These are phyloP conservation scores for Pseudopyricularia javanii DNA, from an alignment of 2,329 filamentous ascomycete species.

Conservation along the genomic window DNA sequence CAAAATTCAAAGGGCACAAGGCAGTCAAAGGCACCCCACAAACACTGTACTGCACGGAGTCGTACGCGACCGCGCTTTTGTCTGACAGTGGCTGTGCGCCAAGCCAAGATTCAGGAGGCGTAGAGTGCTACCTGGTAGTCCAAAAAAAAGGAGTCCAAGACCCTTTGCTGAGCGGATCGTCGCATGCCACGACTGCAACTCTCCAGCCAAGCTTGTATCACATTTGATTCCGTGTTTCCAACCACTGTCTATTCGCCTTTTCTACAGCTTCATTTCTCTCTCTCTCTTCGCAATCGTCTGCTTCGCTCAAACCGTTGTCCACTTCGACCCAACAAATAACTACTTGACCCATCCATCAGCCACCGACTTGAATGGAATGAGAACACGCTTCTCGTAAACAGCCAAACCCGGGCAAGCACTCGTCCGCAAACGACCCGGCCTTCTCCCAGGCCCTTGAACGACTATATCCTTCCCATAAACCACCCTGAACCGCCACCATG, in stretches of 20 bases:
- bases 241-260: slow-evolving; percentile 21
- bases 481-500: slow-evolving; percentile 30
- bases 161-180: not conserved
- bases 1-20: not conserved
- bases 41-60: not conserved
- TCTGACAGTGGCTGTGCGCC: not conserved
- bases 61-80: not conserved
- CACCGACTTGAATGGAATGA: not conserved
- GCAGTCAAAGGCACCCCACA: not conserved
- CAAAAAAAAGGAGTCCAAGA: not conserved
- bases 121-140: not conserved
- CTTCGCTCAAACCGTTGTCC: too few relatives aligned
- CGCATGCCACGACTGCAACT: not conserved
- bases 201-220: not conserved
- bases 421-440: not conserved
- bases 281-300: too few relatives aligned
- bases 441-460: not conserved
- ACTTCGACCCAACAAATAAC: too few relatives aligned
- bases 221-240: not conserved
- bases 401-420: not conserved
- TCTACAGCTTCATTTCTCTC: slow-evolving; percentile 18
- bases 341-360: too few relatives aligned
- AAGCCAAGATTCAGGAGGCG: not conserved
- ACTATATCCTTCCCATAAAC: not conserved
- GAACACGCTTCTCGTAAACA: not conserved